Base-by-base conservation (phyloP, 1,284 basidiomycete genomes). In the Sporisorium graminicola region DNA sequence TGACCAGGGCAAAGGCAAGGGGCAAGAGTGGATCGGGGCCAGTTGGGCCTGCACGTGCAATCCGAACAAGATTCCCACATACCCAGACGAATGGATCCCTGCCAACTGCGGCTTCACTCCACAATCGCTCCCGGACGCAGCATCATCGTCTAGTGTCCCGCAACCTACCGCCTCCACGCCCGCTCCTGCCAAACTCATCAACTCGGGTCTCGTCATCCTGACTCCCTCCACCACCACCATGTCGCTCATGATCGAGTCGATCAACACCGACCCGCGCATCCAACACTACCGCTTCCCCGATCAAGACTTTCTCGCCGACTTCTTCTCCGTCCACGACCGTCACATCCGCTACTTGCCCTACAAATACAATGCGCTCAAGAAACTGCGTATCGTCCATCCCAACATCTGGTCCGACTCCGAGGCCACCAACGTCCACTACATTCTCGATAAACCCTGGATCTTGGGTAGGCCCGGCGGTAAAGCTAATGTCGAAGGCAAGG, bases 21-120 rank as follows among this genome's bases (percentile, higher is more conserved):
- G 90, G 12, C 86, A 94, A 2, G 89, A 89, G 6, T 79, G 80
- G 42, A 95, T 98, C 65, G 94, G 93, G 3, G 94, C 94, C 0
- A 89, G 88, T 0, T 95, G 95, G 75, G 95, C 91, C 9, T 98
- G 95, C 83, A 92, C 94, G 1, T 98, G 95, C 88, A 98, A 98
- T 84, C 95, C 95, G 10, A 90, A 91, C 58, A 91, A 90, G 82
- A 86, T 95, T 46, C 77, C 88, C 1, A 93, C 95, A 82, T 98
- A 98, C 86, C 95, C 96, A 2, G 80, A 83, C 6, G 94, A 97
- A 84, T 98, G 95, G 95, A 89, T 91, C 31, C 94, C 95, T 6
- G 90, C 88, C 60, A 97, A 98, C 82, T 98, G 95, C 86, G 91
- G 92, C 20, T 91, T 93, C 86, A 92, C 91, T 2, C 88, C 91